Evolutionary conservation across 768 basidiomycete genomes (phyloP).

Genomic region (Lentinula lateritia): DNA sequence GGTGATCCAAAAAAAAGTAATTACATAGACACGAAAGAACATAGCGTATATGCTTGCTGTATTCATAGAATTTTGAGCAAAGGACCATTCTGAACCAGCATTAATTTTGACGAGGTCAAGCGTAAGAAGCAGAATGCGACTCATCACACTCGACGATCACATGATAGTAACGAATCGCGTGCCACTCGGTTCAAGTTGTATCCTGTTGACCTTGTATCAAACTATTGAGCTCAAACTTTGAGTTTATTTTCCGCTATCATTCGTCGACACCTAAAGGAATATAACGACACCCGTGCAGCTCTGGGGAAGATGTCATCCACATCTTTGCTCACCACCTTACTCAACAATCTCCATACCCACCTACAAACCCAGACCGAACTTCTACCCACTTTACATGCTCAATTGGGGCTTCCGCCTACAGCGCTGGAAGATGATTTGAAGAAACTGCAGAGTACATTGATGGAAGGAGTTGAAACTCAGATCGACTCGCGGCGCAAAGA

Average conservation of each 20-base stretch:
- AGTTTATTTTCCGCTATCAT: background rate
- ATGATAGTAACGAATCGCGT: background rate
- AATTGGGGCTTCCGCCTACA: slow-evolving; percentile 75
- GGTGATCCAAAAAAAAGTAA: background rate
- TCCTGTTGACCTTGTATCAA: background rate
- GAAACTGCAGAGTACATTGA: slow-evolving; percentile 67
- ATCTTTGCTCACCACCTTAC: slow-evolving; percentile 53
- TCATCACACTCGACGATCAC: background rate
- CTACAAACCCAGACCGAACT: slow-evolving; percentile 78
- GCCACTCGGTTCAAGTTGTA: background rate
- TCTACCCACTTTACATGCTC: slow-evolving; percentile 75
- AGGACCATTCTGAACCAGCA: no score
- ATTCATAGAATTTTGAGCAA: no score
- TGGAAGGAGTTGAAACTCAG: slow-evolving; percentile 69
- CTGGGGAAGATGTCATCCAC: slow-evolving; percentile 18
- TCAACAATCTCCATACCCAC: slow-evolving; percentile 74
- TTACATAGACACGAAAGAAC: background rate
- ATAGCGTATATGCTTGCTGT: no score
- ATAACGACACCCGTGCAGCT: background rate
- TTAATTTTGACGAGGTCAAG: no score
- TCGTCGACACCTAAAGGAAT: background rate
- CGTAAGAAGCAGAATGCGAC: no score
- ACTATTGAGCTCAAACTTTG: background rate
- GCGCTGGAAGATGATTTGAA: slow-evolving; percentile 79
- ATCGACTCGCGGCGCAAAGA: slow-evolving; percentile 66